phyloP scores from a whole-genome alignment of 441 rosid genomes.

The Raphanus hybrid region DNA sequence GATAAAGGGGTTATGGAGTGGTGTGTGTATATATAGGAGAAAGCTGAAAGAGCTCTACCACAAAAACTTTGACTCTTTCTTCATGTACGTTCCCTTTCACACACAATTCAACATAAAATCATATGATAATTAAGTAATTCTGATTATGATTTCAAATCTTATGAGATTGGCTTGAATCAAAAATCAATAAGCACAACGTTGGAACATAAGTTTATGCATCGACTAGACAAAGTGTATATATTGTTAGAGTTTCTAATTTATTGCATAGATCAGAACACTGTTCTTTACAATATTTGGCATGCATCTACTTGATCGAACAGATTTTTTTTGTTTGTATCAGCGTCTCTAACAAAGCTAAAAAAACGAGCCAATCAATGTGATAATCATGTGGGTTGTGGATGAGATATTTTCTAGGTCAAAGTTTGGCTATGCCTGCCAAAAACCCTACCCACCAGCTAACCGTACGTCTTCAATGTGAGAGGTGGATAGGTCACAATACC shows the following conservation, averaged over 20 bases:
- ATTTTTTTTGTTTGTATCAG: slow-evolving; percentile 9
- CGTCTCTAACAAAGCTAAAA: slow-evolving; percentile 7
- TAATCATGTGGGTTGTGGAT: slow-evolving; percentile 23
- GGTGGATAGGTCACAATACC: slow-evolving; percentile 30
- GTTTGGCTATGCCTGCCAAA: slow-evolving; percentile 35
- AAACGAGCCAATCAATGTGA: slow-evolving; percentile 34
- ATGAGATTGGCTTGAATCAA: background rate
- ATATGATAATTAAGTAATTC: background rate
- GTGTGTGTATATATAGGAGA: slow-evolving; percentile 32
- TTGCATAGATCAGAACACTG: background rate
- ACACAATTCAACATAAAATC: background rate
- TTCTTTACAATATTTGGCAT: background rate
- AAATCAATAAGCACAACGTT: background rate
- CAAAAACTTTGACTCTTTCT: slow-evolving; percentile 40
- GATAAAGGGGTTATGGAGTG: slow-evolving; percentile 23
- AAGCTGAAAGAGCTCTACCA: slow-evolving; percentile 25
- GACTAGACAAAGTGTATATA: background rate
- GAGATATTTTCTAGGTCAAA: slow-evolving; percentile 10
- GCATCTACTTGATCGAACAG: background rate
- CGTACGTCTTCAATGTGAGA: slow-evolving; percentile 39
- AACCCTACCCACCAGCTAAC: slow-evolving; percentile 43
- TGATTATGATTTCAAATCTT: background rate
- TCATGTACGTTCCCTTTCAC: slow-evolving; percentile 26
- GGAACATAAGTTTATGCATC: background rate
- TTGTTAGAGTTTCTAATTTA: background rate